These are phyloP conservation scores for Huntiella decipiens DNA, from an alignment of 2,329 filamentous ascomycete species.

Conservation along the genomic window DNA sequence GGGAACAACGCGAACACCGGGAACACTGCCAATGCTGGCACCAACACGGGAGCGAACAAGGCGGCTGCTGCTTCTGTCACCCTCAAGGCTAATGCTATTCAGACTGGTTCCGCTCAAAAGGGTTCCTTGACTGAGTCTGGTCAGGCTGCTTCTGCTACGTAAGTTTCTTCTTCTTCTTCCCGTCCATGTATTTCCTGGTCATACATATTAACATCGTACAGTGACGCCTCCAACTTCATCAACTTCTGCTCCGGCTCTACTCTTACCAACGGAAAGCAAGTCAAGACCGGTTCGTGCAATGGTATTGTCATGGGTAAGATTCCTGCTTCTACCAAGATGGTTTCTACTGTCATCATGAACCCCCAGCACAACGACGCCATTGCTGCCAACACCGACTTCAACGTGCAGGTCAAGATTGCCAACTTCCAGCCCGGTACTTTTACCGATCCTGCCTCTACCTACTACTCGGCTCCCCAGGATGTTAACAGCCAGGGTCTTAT, in stretches of 20 bases:
- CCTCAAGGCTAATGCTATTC: slow-evolving; percentile 26
- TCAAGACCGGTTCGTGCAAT: slow-evolving; percentile 41
- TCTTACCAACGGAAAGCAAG: slow-evolving; percentile 42
- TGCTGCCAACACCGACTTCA: slow-evolving; percentile 28
- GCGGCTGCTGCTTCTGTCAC: slow-evolving; percentile 18
- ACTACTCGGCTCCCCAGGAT: slow-evolving; percentile 40
- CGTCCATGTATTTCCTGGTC: background rate
- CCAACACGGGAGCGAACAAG: slow-evolving; percentile 15
- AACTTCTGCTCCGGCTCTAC: slow-evolving; percentile 38
- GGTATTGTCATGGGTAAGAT: slow-evolving; percentile 44
- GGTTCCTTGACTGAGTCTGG: slow-evolving; percentile 28
- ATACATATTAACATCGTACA: slow-evolving; percentile 17
- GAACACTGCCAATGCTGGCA: slow-evolving; percentile 15
- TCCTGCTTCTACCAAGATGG: slow-evolving; percentile 34
- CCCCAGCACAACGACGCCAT: slow-evolving; percentile 33
- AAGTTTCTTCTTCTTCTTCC: slow-evolving; percentile 16
- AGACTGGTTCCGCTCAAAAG: slow-evolving; percentile 29
- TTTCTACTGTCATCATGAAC: slow-evolving; percentile 34
- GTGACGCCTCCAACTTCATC: slow-evolving; percentile 41
- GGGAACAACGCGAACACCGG: slow-evolving; percentile 13
- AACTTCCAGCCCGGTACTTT: slow-evolving; percentile 40
- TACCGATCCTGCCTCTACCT: slow-evolving; percentile 39
- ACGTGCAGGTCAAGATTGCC: slow-evolving; percentile 30
- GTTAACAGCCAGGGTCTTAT: slow-evolving; percentile 29
- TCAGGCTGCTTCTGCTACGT: slow-evolving; percentile 34